Conservation (phyloP, 148 eudicot species). For the Nepenthes gracilis region DNA sequence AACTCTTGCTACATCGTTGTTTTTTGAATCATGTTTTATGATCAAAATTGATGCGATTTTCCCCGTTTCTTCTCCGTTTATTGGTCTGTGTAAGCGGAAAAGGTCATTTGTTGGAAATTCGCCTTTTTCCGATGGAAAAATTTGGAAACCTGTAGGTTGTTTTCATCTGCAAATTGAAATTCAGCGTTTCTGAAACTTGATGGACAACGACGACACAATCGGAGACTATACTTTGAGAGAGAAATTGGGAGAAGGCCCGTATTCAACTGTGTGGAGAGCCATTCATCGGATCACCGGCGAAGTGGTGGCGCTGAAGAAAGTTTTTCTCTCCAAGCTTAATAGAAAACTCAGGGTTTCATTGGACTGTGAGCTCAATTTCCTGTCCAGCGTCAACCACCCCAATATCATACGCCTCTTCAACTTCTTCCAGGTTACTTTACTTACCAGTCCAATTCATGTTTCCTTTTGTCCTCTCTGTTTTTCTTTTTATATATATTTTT, state of each 20-base stretch:
- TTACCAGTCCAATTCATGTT: background rate
- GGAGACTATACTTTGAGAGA: constrained; percentile 20
- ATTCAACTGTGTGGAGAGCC: constrained; percentile 40
- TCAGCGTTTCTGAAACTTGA: no score
- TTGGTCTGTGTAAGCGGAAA: no score
- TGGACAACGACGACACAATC: background rate
- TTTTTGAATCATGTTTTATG: no score
- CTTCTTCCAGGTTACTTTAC: constrained; percentile 17
- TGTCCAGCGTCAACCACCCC: constrained; percentile 38
- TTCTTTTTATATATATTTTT: no score
- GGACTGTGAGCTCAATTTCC: constrained; percentile 32
- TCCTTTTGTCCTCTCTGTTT: no score
- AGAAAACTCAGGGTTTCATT: constrained; percentile 19
- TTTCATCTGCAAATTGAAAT: no score
- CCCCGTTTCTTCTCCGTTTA: no score
- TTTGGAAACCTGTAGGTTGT: no score
- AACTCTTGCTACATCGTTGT: no score
- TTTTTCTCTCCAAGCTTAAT: constrained; percentile 23
- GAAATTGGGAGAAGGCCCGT: constrained; percentile 14
- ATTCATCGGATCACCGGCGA: constrained; percentile 14
- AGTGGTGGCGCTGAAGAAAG: constrained; percentile 37
- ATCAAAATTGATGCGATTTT: no score
- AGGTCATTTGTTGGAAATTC: no score
- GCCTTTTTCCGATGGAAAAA: no score
- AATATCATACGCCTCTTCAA: constrained; percentile 36